A percentile compares a stretch with the other conserved stretches of the same genome.
Evolutionary conservation across 371 early-diverging fungal genomes (phyloP).

Genomic region (Mucor plumbeus): DNA sequence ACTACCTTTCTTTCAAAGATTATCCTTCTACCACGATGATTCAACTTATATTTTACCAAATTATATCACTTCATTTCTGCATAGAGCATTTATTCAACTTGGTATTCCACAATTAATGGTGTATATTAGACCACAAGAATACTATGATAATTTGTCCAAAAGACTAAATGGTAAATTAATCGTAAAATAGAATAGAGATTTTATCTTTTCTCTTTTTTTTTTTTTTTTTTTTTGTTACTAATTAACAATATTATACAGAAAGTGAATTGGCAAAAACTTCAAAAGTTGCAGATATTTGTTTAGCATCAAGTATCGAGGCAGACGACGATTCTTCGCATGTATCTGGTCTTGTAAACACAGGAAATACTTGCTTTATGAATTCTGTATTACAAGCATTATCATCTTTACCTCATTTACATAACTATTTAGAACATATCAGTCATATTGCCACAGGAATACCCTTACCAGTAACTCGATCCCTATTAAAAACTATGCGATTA

Average conservation of each 20-base stretch:
- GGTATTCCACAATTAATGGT: slow-evolving; percentile 23
- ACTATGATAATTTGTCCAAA: slow-evolving; percentile 26
- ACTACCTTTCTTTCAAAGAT: slow-evolving; percentile 21
- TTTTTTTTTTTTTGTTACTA: neutral
- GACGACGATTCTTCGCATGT: slow-evolving; percentile 25
- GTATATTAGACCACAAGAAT: slow-evolving; percentile 30
- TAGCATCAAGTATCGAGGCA: slow-evolving; percentile 13
- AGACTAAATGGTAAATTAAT: slow-evolving; percentile 16
- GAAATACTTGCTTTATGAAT: slow-evolving; percentile 93
- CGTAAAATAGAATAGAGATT: neutral
- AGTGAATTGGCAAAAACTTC: slow-evolving; percentile 20
- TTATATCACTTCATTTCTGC: slow-evolving; percentile 18
- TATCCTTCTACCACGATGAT: slow-evolving; percentile 20
- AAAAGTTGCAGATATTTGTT: slow-evolving; percentile 24
- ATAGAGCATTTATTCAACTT: slow-evolving; percentile 10
- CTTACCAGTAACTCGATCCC: slow-evolving; percentile 44
- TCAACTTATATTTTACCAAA: slow-evolving; percentile 18
- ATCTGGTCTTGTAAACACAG: slow-evolving; percentile 81
- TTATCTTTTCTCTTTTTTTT: too few relatives aligned
- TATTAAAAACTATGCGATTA: slow-evolving; percentile 39
- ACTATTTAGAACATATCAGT: slow-evolving; percentile 36
- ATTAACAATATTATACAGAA: slow-evolving; percentile 12
- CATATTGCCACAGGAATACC: slow-evolving; percentile 17
- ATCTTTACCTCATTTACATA: slow-evolving; percentile 43
- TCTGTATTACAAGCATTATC: slow-evolving; percentile 81